phyloP scores from a whole-genome alignment of 805 yeast species.

The Lachancea dasiensis region DNA sequence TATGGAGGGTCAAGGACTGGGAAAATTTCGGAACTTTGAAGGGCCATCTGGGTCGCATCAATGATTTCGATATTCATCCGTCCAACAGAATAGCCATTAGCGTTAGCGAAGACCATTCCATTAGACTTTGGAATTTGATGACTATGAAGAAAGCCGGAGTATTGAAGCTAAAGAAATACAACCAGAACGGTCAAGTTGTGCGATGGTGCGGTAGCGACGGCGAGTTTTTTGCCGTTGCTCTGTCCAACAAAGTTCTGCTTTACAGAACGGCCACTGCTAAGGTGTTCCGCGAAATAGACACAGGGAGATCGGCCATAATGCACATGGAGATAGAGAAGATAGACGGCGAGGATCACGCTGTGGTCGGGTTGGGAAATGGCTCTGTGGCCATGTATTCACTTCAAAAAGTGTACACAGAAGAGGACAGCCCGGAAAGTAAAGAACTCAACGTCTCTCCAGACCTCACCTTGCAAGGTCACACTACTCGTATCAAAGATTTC shows the following conservation, averaged over 20 bases:
- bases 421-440: slow-evolving; percentile 26
- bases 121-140: slow-evolving; percentile 93
- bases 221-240: slow-evolving; percentile 69
- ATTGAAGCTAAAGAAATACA: slow-evolving; percentile 63
- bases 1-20: slow-evolving; percentile 98
- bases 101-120: slow-evolving; percentile 77
- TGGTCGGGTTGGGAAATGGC: slow-evolving; percentile 70
- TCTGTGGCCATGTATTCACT: slow-evolving; percentile 51
- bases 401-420: slow-evolving; percentile 29
- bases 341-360: slow-evolving; percentile 49
- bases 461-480: slow-evolving; percentile 70
- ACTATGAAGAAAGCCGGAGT: slow-evolving; percentile 89
- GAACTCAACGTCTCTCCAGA: slow-evolving; percentile 37
- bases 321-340: slow-evolving; percentile 48
- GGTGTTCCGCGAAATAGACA: slow-evolving; percentile 46
- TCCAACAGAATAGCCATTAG: slow-evolving; percentile 85
- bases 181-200: slow-evolving; percentile 59
- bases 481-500: slow-evolving; percentile 79
- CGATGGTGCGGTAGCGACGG: slow-evolving; percentile 62
- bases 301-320: slow-evolving; percentile 54
- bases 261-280: slow-evolving; percentile 61
- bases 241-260: slow-evolving; percentile 55
- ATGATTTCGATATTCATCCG: slow-evolving; percentile 85
- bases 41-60: slow-evolving; percentile 81
- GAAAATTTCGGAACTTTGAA: slow-evolving; percentile 81